A percentile compares a stretch with the other conserved stretches of the same genome.
These are phyloP conservation scores for Aspergillus quadrilineatus DNA, from an alignment of 2,329 filamentous ascomycete species.

Conservation along the genomic window DNA sequence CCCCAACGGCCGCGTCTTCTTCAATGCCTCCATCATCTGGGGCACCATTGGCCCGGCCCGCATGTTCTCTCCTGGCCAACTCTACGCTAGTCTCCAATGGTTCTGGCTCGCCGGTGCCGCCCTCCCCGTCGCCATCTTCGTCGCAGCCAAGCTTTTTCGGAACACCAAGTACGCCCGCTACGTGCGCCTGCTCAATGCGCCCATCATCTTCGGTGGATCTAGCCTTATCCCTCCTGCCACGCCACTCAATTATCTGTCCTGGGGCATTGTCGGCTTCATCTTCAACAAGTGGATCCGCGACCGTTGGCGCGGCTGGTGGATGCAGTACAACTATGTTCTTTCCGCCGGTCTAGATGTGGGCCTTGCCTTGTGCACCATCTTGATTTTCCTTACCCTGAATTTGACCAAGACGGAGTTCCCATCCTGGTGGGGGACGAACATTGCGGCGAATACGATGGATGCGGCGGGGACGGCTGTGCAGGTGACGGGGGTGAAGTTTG, in stretches of 20 bases:
- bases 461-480: slow-evolving; percentile 60
- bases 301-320: slow-evolving; percentile 70
- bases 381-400: slow-evolving; percentile 69
- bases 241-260: slow-evolving; percentile 68
- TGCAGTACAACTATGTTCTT: slow-evolving; percentile 74
- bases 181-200: slow-evolving; percentile 66
- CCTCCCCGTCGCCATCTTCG: slow-evolving; percentile 62
- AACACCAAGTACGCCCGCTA: slow-evolving; percentile 54
- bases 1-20: slow-evolving; percentile 60
- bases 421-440: slow-evolving; percentile 67
- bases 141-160: slow-evolving; percentile 52
- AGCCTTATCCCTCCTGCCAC: slow-evolving; percentile 67
- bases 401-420: slow-evolving; percentile 58
- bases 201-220: slow-evolving; percentile 66
- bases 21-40: slow-evolving; percentile 71
- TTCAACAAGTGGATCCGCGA: slow-evolving; percentile 70
- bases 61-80: slow-evolving; percentile 63
- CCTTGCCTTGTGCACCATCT: slow-evolving; percentile 63
- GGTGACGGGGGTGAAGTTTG: slow-evolving; percentile 60
- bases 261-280: slow-evolving; percentile 65
- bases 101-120: slow-evolving; percentile 69
- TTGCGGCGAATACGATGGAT: slow-evolving; percentile 63
- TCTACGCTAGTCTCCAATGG: slow-evolving; percentile 66
- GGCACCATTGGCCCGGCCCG: slow-evolving; percentile 69
- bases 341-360: slow-evolving; percentile 70